Evolutionary conservation across 1,139 yeast species (phyloP).

Genomic region (Yamadazyma sp.): DNA sequence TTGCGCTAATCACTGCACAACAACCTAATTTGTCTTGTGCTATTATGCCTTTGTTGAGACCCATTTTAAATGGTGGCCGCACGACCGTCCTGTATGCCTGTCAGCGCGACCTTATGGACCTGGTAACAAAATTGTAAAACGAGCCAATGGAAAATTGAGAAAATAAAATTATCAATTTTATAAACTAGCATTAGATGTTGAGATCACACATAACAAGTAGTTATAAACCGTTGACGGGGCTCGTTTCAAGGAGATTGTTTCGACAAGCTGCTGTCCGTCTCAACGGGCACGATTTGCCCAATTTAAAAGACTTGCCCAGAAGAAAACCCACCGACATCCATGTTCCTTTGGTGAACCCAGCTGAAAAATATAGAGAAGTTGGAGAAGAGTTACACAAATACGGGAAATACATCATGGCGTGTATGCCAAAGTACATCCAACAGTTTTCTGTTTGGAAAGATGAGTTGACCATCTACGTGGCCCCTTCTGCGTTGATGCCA

Average conservation of each 20-base stretch:
- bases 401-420: constrained; percentile 76
- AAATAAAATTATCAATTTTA: constrained; percentile 11
- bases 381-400: constrained; percentile 78
- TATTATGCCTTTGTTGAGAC: too few relatives aligned
- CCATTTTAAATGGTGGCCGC: too few relatives aligned
- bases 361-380: constrained; percentile 70
- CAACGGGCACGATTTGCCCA: constrained; percentile 25
- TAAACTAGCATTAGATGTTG: constrained; percentile 1
- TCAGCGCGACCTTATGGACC: too few relatives aligned
- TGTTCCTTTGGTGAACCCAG: constrained; percentile 73
- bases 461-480: constrained; percentile 74
- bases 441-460: constrained; percentile 90
- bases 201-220: constrained; percentile 5
- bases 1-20: too few relatives aligned
- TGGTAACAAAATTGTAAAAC: neutral
- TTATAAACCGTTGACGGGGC: constrained; percentile 6
- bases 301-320: constrained; percentile 43
- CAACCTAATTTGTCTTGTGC: too few relatives aligned
- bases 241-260: constrained; percentile 9
- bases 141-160: constrained; percentile 13
- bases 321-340: constrained; percentile 33
- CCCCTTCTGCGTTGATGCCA: constrained; percentile 75
- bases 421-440: constrained; percentile 80
- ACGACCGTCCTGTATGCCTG: too few relatives aligned
- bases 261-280: constrained; percentile 5